Conservation (phyloP, 352 stramenopile species). For the Globisporangium canariense region DNA sequence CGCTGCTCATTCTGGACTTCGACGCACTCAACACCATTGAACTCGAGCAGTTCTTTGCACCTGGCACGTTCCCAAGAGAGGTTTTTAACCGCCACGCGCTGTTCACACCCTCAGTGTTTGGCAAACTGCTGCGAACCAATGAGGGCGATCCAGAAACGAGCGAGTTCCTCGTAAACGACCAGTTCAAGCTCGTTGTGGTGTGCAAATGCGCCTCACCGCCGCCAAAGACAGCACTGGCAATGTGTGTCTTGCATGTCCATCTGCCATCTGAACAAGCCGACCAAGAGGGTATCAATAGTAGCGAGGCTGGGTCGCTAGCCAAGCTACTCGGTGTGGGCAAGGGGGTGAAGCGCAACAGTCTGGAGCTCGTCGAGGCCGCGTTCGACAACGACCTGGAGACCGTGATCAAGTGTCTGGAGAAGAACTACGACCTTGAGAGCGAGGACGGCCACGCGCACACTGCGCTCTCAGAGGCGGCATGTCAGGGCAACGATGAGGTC, state of each 20-base stretch:
- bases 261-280: slow-evolving; percentile 15
- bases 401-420: slow-evolving; percentile 67
- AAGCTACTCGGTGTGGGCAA: slow-evolving; percentile 52
- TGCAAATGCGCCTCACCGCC: slow-evolving; percentile 41
- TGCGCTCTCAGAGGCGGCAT: slow-evolving; percentile 80
- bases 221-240: slow-evolving; percentile 48
- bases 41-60: slow-evolving; percentile 76
- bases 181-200: slow-evolving; percentile 86
- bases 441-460: slow-evolving; percentile 85
- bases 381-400: slow-evolving; percentile 86
- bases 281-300: slow-evolving; percentile 8
- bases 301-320: slow-evolving; percentile 28
- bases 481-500: slow-evolving; percentile 75
- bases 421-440: slow-evolving; percentile 87
- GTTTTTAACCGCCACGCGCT: slow-evolving; percentile 68
- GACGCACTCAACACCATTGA: slow-evolving; percentile 58
- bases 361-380: slow-evolving; percentile 83
- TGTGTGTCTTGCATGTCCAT: slow-evolving; percentile 64
- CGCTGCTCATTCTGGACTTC: slow-evolving; percentile 77
- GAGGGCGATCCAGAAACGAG: slow-evolving; percentile 48
- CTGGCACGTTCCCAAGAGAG: slow-evolving; percentile 62
- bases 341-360: slow-evolving; percentile 68
- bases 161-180: slow-evolving; percentile 77
- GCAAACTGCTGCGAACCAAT: slow-evolving; percentile 35
- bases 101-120: slow-evolving; percentile 59